Conservation (phyloP, 148 eudicot genomes). For the Dianthus caryophyllus region DNA sequence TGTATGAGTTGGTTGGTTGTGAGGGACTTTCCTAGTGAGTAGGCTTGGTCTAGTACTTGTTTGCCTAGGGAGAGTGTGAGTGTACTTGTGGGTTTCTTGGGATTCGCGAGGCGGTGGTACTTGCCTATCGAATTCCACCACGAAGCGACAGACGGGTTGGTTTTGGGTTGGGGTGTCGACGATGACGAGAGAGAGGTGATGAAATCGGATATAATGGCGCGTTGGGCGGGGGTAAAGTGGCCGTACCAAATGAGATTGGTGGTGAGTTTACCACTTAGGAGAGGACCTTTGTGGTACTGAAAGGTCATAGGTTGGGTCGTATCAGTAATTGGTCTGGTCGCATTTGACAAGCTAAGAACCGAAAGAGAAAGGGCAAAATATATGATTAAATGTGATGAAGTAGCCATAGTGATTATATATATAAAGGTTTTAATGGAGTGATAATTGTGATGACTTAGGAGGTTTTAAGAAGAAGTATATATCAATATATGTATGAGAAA, state of each 20-base stretch:
- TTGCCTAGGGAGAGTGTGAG: slow-evolving; percentile 15
- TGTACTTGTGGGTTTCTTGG: slow-evolving; percentile 11
- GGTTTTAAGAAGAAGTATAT: too few relatives aligned
- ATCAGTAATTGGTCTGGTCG: slow-evolving; percentile 10
- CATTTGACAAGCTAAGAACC: background rate
- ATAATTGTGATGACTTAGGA: too few relatives aligned
- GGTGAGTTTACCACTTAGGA: slow-evolving; percentile 31
- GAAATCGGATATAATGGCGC: slow-evolving; percentile 35
- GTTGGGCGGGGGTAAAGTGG: slow-evolving; percentile 30
- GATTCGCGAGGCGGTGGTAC: slow-evolving; percentile 21
- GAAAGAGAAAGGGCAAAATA: slow-evolving; percentile 2
- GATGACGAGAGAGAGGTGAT: slow-evolving; percentile 28
- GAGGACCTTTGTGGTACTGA: slow-evolving; percentile 37
- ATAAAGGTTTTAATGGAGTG: too few relatives aligned
- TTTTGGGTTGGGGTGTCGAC: background rate
- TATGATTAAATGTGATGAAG: background rate
- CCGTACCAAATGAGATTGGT: slow-evolving; percentile 46
- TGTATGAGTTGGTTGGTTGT: slow-evolving; percentile 10
- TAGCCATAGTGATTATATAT: too few relatives aligned
- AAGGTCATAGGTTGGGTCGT: slow-evolving; percentile 19
- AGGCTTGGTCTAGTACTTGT: slow-evolving; percentile 22
- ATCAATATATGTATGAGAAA: too few relatives aligned
- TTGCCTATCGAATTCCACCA: slow-evolving; percentile 34
- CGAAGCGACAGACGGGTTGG: slow-evolving; percentile 24
- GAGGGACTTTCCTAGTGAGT: slow-evolving; percentile 33